Evolutionary conservation across 306 rosid genomes (phyloP), one percentile per base, ranked within the genome.

Genomic region (Mimosa pudica): DNA sequence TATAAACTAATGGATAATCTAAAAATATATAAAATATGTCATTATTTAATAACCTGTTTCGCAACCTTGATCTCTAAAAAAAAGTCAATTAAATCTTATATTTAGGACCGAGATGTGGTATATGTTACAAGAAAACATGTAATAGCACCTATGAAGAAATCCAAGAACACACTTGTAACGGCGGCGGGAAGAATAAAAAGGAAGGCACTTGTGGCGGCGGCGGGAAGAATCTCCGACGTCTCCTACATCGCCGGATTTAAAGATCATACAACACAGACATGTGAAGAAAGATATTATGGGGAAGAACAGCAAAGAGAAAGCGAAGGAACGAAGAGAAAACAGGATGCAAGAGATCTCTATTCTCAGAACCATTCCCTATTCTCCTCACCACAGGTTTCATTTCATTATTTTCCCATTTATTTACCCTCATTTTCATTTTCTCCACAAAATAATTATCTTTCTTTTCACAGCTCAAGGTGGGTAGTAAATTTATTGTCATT

Each of bases 371-470:
- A 94, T 94, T 82, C 98, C 98, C 33, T 92, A 92, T 83, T 85
- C 97, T 78, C 93, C 92, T 89, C 97, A 90, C 82, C 97, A 92
- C 73, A 90, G 91, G 97, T n/a, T n/a, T n/a, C n/a, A n/a, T n/a
- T n/a, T n/a, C n/a, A n/a, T 47, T 79, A 54, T 62, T 68, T 33
- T 49, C 16, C 14, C 55, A 8, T 67, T 46, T 76, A 14, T n/a
- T n/a, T n/a, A n/a, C n/a, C n/a, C 67, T 36, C 62, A 20, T 46
- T 70, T 51, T 51, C 38, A 3, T 46, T n/a, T 58, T 49, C 62
- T 11, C 13, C 2, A 16, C 4, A 16, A 8, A 1, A 35, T 10
- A 11, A 1, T 18, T 1, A 10, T n/a, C 68, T 63, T 33, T 48
- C 69, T 6, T 36, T 73, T 54, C 65, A 65, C n/a, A n/a, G n/a